Evolutionary conservation across 495 filamentous ascomycete genomes (phyloP).

Genomic region (Xanthoparmelia taractica): DNA sequence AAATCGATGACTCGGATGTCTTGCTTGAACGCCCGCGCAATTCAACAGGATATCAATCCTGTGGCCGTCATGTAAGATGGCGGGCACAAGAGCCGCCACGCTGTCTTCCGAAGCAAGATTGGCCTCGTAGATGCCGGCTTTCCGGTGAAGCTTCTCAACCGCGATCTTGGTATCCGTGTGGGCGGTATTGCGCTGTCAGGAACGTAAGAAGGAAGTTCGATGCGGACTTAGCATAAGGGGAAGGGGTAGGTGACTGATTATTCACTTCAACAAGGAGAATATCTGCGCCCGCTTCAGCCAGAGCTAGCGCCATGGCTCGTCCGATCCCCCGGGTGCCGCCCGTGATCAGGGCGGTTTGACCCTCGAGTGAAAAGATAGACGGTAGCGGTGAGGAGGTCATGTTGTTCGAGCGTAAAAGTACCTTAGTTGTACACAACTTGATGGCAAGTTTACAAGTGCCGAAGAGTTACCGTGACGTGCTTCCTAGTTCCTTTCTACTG

Average conservation of each 20-base stretch:
- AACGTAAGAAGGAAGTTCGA: not conserved
- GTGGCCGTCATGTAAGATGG: constrained; percentile 51
- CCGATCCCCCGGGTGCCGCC: constrained; percentile 87
- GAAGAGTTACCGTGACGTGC: no score
- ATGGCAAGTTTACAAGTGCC: no score
- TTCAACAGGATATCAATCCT: constrained; percentile 67
- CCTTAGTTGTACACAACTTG: no score
- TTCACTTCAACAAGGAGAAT: constrained; percentile 56
- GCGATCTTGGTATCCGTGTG: constrained; percentile 55
- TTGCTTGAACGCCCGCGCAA: constrained; percentile 76
- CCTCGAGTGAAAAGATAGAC: constrained; percentile 36
- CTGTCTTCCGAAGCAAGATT: constrained; percentile 59
- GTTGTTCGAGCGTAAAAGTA: not conserved
- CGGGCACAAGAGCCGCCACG: constrained; percentile 55
- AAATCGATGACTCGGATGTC: constrained; percentile 70
- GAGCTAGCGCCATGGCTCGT: constrained; percentile 68
- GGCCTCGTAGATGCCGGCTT: constrained; percentile 58
- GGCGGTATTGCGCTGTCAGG: constrained; percentile 53
- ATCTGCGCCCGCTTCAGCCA: constrained; percentile 80
- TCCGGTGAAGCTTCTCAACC: constrained; percentile 58
- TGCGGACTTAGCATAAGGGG: not conserved
- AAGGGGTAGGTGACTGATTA: no score
- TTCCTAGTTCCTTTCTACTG: no score
- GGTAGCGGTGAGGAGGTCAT: constrained; percentile 8
- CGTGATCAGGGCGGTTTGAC: constrained; percentile 72